Evolutionary conservation across 768 basidiomycete genomes (phyloP).

Genomic region (Strobilomyces confusus): DNA sequence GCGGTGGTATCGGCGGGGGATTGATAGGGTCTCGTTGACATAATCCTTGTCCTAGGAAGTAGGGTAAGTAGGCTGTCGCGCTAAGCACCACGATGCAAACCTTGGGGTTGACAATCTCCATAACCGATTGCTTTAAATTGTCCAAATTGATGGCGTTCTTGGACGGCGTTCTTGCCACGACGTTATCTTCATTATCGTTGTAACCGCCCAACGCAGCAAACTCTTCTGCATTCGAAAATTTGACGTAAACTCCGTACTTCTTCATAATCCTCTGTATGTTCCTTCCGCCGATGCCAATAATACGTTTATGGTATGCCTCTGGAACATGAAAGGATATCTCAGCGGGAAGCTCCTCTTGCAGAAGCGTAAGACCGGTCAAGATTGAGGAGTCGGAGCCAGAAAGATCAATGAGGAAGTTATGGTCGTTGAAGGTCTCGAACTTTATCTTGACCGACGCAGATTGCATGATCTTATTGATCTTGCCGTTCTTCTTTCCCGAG

Average conservation of each 20-base stretch:
- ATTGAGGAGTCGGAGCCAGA: slow-evolving; percentile 81
- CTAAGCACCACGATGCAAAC: slow-evolving; percentile 38
- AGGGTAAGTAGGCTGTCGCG: slow-evolving; percentile 1
- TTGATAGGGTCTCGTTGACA: slow-evolving; percentile 86
- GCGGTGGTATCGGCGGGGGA: slow-evolving; percentile 93
- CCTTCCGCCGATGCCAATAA: slow-evolving; percentile 96
- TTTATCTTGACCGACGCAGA: slow-evolving; percentile 96
- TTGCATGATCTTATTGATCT: slow-evolving; percentile 99
- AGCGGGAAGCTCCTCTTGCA: slow-evolving; percentile 97
- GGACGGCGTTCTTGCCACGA: slow-evolving; percentile 94
- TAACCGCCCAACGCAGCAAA: slow-evolving; percentile 93
- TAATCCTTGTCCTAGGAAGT: slow-evolving; percentile 86
- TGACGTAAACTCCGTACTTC: slow-evolving; percentile 99
- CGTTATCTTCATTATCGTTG: slow-evolving; percentile 97
- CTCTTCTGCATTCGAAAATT: slow-evolving; percentile 97
- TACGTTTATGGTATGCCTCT: slow-evolving; percentile 96
- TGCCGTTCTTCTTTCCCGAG: slow-evolving; percentile 98
- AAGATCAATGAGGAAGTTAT: slow-evolving; percentile 92
- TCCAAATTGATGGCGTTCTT: slow-evolving; percentile 97
- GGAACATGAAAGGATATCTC: slow-evolving; percentile 99
- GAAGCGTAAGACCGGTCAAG: slow-evolving; percentile 79
- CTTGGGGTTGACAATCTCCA: slow-evolving; percentile 97
- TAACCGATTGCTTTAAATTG: slow-evolving; percentile 91
- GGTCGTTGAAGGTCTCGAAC: slow-evolving; percentile 96
- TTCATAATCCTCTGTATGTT: slow-evolving; percentile 99